Evolutionary conservation across 2,329 filamentous ascomycete species (phyloP).

Genomic region (Xylaria sp.): DNA sequence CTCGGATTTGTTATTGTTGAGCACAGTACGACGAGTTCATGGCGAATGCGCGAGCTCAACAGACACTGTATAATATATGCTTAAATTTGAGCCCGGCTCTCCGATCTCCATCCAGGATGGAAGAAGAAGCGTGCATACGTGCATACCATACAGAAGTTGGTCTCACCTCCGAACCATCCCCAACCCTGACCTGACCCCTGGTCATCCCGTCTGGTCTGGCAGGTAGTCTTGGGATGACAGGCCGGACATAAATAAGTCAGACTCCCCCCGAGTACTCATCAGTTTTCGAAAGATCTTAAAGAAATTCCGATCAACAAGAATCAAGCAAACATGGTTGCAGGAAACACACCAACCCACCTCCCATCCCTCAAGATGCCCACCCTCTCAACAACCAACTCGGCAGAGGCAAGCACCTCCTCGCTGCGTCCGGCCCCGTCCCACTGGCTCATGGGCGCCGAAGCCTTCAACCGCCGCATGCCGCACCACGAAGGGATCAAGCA

Average conservation of each 20-base stretch:
- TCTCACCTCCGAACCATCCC: slow-evolving; percentile 22
- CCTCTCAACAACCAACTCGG: not conserved
- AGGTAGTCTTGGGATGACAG: too few relatives aligned
- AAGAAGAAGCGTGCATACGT: not conserved
- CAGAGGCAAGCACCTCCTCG: not conserved
- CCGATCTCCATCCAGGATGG: not conserved
- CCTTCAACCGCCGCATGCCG: slow-evolving; percentile 43
- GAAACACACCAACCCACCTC: too few relatives aligned
- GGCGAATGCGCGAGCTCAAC: not conserved
- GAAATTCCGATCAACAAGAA: too few relatives aligned
- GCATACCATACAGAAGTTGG: slow-evolving; percentile 2
- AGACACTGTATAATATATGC: not conserved
- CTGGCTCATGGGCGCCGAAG: slow-evolving; percentile 42
- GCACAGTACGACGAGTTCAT: not conserved
- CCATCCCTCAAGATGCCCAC: not conserved
- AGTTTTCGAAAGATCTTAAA: too few relatives aligned
- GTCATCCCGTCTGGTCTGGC: not conserved
- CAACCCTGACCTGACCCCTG: slow-evolving; percentile 12
- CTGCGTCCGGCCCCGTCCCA: slow-evolving; percentile 18
- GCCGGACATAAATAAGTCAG: too few relatives aligned
- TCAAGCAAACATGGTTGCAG: too few relatives aligned
- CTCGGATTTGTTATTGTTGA: too few relatives aligned
- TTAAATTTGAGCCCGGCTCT: not conserved
- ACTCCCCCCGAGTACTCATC: too few relatives aligned
- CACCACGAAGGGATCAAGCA: slow-evolving; percentile 56